Percentiles rank a stretch among this genome's conserved stretches.
Evolutionary conservation across 2,329 filamentous ascomycete genomes (phyloP).

Genomic region (Seiridium unicorne): DNA sequence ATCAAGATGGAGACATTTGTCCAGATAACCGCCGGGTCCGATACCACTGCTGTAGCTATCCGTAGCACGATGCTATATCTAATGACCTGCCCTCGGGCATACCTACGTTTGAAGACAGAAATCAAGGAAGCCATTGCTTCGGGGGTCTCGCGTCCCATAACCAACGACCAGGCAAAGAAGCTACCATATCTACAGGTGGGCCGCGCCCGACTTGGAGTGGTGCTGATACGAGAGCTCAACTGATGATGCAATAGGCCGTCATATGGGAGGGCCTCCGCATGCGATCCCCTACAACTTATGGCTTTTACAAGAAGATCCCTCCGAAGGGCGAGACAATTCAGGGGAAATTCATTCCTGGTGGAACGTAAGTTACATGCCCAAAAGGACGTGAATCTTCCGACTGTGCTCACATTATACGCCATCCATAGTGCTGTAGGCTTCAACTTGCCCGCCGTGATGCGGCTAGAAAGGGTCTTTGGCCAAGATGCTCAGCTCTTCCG

Average conservation of each 20-base stretch:
- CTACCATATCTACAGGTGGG: slow-evolving; percentile 10
- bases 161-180: slow-evolving; percentile 6
- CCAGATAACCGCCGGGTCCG: slow-evolving; percentile 5
- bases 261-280: slow-evolving; percentile 9
- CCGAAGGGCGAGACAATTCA: slow-evolving; percentile 6
- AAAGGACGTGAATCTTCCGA: background rate
- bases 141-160: slow-evolving; percentile 5
- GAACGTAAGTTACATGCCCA: slow-evolving; percentile 15
- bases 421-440: slow-evolving; percentile 20
- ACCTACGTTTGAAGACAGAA: slow-evolving; percentile 4
- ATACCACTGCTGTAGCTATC: slow-evolving; percentile 7
- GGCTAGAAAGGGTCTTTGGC: slow-evolving; percentile 26
- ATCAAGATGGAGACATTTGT: slow-evolving; percentile 1
- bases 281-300: background rate
- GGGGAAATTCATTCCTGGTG: slow-evolving; percentile 26
- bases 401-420: background rate
- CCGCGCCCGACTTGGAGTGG: background rate
- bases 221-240: background rate
- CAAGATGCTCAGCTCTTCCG: slow-evolving; percentile 27
- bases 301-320: slow-evolving; percentile 8
- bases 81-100: slow-evolving; percentile 2
- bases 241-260: background rate
- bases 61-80: slow-evolving; percentile 8
- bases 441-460: slow-evolving; percentile 26
- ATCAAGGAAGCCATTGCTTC: slow-evolving; percentile 3